Base-by-base conservation (phyloP, 78 protist species). In the Salpingoeca rosetta region DNA sequence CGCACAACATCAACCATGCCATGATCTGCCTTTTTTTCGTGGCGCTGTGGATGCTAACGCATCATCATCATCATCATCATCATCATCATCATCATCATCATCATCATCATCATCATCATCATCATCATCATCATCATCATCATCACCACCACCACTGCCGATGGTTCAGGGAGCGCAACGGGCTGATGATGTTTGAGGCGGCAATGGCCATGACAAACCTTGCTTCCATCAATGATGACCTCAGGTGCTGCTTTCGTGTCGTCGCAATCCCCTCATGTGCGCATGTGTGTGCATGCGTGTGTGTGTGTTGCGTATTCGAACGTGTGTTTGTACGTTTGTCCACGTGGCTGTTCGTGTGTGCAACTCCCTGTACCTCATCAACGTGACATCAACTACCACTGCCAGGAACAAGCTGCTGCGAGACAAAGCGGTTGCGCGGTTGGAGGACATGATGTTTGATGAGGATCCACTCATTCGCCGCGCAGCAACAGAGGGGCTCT, bases 141-240 rank as follows among this genome's bases (percentile, higher is more conserved):
- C n/a, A n/a, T n/a, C n/a, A n/a, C n/a, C n/a, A n/a, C n/a, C n/a
- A n/a, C n/a, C n/a, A n/a, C n/a, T n/a, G n/a, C n/a, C n/a, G n/a
- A n/a, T n/a, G n/a, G n/a, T n/a, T n/a, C n/a, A n/a, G n/a, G n/a
- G n/a, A n/a, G n/a, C n/a, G n/a, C n/a, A n/a, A n/a, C n/a, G n/a
- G n/a, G n/a, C 17, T 86, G 45, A 41, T 24, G 7, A 3, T 42
- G 35, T 86, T 80, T 39, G 88, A 86, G 84, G 84, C 83, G 37
- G 83, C 78, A 35, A 44, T 86, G 85, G 88, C 88, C 12, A 57
- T 86, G 43, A 86, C 88, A 2, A 86, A 86, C 38, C 56, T 86
- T 25, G 73, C 88, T 0, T 10, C 80, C 38, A 39, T 86, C 72
- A n/a, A 84, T 80, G 88, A 86, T 1, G 84, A 44, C 3, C 24